Evolutionary conservation across 805 yeast genomes (phyloP).

Genomic region (Suhomyces kilbournensis): DNA sequence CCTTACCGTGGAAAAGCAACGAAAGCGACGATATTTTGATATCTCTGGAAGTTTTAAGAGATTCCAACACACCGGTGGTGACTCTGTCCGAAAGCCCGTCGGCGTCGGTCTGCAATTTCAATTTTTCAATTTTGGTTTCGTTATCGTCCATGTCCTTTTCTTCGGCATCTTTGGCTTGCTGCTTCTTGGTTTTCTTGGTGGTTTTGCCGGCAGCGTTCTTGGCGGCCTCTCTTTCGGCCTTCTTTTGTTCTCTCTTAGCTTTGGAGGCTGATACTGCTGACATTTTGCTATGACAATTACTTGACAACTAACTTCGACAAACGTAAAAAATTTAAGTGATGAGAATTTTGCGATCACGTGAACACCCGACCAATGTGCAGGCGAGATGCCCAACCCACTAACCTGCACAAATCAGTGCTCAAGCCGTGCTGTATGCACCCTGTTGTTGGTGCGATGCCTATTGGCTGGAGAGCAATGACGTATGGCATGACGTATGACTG

Average conservation of each 20-base stretch:
- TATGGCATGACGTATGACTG: too few relatives aligned
- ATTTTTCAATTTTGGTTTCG: slow-evolving; percentile 73
- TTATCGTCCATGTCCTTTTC: slow-evolving; percentile 56
- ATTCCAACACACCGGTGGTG: slow-evolving; percentile 92
- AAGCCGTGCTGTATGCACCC: neutral
- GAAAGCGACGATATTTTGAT: slow-evolving; percentile 87
- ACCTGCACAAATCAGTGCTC: too few relatives aligned
- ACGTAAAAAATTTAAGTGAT: slow-evolving; percentile 1
- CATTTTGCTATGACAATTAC: too few relatives aligned
- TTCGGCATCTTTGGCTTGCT: slow-evolving; percentile 50
- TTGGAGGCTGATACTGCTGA: slow-evolving; percentile 79
- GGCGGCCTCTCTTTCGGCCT: slow-evolving; percentile 56
- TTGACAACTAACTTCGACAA: too few relatives aligned
- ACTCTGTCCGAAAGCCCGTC: slow-evolving; percentile 96
- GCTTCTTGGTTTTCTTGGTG: slow-evolving; percentile 61
- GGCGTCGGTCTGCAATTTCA: slow-evolving; percentile 90
- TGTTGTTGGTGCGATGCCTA: neutral
- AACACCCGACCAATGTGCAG: neutral
- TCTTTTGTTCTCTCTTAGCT: slow-evolving; percentile 97
- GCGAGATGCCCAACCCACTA: neutral
- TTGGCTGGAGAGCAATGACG: neutral
- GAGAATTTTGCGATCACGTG: slow-evolving; percentile 4
- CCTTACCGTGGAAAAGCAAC: slow-evolving; percentile 95
- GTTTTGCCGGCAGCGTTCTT: slow-evolving; percentile 65
- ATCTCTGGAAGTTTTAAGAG: slow-evolving; percentile 89